phyloP scores from a whole-genome alignment of 2,329 filamentous ascomycete genomes.

The Fusarium siculi region DNA sequence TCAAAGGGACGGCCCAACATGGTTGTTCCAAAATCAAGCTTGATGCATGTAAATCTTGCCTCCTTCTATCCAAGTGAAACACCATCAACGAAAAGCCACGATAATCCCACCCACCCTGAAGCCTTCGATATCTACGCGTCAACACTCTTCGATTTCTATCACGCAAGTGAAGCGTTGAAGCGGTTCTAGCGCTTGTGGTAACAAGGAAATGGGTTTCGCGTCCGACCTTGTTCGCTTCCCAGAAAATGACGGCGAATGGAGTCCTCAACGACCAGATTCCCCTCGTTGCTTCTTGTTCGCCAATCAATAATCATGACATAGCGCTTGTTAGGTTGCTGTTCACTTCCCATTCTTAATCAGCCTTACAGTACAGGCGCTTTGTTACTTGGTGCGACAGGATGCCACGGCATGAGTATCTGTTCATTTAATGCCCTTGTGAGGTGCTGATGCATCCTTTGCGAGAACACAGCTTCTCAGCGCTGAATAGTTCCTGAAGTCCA shows the following conservation, averaged over 20 bases:
- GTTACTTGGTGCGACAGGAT: background rate
- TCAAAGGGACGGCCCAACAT: background rate
- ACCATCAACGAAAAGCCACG: background rate
- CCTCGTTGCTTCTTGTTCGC: background rate
- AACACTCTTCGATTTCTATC: background rate
- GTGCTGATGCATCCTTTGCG: too few relatives aligned
- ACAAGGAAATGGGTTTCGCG: background rate
- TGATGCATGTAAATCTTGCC: slow-evolving; percentile 9
- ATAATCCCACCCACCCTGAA: background rate
- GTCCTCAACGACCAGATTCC: background rate
- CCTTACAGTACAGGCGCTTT: background rate
- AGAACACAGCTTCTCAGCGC: background rate
- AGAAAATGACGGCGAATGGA: background rate
- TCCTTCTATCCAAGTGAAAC: slow-evolving; percentile 19
- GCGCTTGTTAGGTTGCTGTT: background rate
- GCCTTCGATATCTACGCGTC: slow-evolving; percentile 13
- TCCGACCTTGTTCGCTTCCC: background rate
- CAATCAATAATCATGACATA: background rate
- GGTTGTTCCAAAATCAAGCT: slow-evolving; percentile 13
- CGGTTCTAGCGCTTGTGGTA: background rate
- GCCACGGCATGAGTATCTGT: background rate
- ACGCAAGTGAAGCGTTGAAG: background rate
- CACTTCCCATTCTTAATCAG: background rate
- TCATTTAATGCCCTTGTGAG: background rate
- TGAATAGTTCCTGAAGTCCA: background rate